Evolutionary conservation across 1,284 basidiomycete species (phyloP).

Genomic region (Ceratobasidium sp.): DNA sequence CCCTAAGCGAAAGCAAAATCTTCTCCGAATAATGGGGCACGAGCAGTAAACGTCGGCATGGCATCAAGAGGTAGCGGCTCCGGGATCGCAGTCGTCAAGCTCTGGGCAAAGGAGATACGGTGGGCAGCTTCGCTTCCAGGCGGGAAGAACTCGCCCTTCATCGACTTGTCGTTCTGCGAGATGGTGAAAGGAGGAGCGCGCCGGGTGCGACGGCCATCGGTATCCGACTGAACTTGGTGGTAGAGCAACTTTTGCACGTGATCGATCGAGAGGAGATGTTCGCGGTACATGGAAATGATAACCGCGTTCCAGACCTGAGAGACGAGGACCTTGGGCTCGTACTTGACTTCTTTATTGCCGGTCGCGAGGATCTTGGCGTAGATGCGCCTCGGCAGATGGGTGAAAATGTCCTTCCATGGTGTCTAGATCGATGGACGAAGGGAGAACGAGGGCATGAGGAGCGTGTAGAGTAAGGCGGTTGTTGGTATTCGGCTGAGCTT

Average conservation of each 20-base stretch:
- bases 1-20: conserved; percentile 91
- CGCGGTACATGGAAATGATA: conserved; percentile 99
- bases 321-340: conserved; percentile 96
- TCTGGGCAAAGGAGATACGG: conserved; percentile 96
- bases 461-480: no score
- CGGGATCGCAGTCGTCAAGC: conserved; percentile 89
- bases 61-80: conserved; percentile 92
- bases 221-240: conserved; percentile 89
- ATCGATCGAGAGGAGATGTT: conserved; percentile 95
- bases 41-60: conserved; percentile 97
- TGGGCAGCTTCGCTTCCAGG: conserved; percentile 92
- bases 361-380: conserved; percentile 94
- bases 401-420: conserved; percentile 96
- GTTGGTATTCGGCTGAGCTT: conserved; percentile 85
- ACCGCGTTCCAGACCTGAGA: conserved; percentile 99
- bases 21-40: conserved; percentile 98
- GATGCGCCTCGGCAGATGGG: conserved; percentile 91
- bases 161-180: conserved; percentile 85
- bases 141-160: conserved; percentile 94
- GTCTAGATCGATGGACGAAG: conserved; percentile 97
- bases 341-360: conserved; percentile 93
- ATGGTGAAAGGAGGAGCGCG: conserved; percentile 96
- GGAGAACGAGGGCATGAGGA: conserved; percentile 78
- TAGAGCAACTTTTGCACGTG: conserved; percentile 95
- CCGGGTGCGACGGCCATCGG: conserved; percentile 87